A percentile compares a stretch with the other conserved stretches of the same genome.
Conservation (phyloP, 2,329 filamentous ascomycete species). For the Microsporum audouinii region DNA sequence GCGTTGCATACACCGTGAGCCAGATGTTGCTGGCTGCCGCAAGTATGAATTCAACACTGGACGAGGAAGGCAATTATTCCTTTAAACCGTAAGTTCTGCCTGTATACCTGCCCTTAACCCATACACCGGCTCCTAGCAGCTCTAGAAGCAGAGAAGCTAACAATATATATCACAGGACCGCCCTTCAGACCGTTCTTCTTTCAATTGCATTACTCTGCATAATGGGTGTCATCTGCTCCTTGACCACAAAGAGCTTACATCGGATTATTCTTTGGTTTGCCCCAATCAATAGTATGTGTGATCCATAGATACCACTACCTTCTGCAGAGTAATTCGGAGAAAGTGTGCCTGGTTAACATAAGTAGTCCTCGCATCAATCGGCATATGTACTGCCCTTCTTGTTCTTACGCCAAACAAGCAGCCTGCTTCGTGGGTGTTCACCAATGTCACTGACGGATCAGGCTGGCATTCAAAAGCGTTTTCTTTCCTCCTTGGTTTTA, state of each 20-base stretch:
- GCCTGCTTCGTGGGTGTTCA: constrained; percentile 49
- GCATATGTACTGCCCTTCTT: constrained; percentile 49
- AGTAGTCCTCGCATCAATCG: constrained; percentile 47
- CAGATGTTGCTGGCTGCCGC: constrained; percentile 53
- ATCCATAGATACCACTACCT: not conserved
- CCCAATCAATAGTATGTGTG: constrained; percentile 48
- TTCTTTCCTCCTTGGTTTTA: constrained; percentile 49
- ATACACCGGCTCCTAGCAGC: not conserved
- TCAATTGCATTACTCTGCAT: constrained; percentile 45
- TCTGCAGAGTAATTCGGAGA: not conserved
- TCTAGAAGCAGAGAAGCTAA: constrained; percentile 8
- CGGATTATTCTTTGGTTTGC: constrained; percentile 54
- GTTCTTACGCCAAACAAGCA: constrained; percentile 50
- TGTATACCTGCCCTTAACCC: not conserved
- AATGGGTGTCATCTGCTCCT: constrained; percentile 50
- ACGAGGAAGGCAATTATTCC: constrained; percentile 38
- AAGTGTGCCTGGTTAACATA: not conserved
- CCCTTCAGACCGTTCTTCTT: constrained; percentile 48
- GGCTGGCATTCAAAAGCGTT: constrained; percentile 52
- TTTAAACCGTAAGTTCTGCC: constrained; percentile 44
- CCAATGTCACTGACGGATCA: constrained; percentile 49
- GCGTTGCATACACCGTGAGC: constrained; percentile 51
- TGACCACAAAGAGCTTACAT: constrained; percentile 50
- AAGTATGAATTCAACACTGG: constrained; percentile 48
- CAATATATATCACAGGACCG: constrained; percentile 33